Conservation (phyloP, 2,329 filamentous ascomycete genomes). For the Chalaropsis ovoidea region DNA sequence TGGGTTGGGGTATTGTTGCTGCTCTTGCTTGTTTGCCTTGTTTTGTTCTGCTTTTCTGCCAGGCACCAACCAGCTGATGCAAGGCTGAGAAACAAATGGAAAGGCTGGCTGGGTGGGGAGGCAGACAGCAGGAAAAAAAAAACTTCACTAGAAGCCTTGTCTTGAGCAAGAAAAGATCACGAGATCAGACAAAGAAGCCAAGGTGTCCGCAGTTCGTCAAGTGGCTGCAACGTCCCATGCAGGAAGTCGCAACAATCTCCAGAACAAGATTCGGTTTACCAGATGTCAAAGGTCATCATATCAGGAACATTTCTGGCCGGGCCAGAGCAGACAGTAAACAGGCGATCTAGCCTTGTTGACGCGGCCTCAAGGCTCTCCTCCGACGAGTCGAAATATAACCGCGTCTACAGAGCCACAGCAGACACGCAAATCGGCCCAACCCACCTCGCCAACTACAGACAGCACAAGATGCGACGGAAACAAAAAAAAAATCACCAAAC, state of each 20-base stretch:
- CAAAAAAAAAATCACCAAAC: neutral
- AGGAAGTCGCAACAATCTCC: constrained; percentile 4
- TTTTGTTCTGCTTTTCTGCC: too few relatives aligned
- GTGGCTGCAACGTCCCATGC: constrained; percentile 15
- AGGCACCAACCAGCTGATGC: neutral
- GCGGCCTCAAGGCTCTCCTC: too few relatives aligned
- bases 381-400: too few relatives aligned
- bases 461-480: too few relatives aligned
- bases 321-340: too few relatives aligned
- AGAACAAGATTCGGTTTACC: constrained; percentile 25
- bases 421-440: too few relatives aligned
- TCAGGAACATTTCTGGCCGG: neutral
- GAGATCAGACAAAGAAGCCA: constrained; percentile 21
- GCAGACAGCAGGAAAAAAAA: too few relatives aligned
- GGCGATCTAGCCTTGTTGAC: too few relatives aligned
- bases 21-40: neutral
- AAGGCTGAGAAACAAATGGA: constrained; percentile 4
- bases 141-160: too few relatives aligned
- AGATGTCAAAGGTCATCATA: constrained; percentile 25
- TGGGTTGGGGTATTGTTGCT: neutral
- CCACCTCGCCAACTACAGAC: too few relatives aligned
- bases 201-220: constrained; percentile 23
- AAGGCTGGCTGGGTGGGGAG: too few relatives aligned
- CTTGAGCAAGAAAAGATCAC: neutral
- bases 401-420: too few relatives aligned